phyloP scores from a whole-genome alignment of 1,284 basidiomycete species.

The Marasmius tenuissimus region DNA sequence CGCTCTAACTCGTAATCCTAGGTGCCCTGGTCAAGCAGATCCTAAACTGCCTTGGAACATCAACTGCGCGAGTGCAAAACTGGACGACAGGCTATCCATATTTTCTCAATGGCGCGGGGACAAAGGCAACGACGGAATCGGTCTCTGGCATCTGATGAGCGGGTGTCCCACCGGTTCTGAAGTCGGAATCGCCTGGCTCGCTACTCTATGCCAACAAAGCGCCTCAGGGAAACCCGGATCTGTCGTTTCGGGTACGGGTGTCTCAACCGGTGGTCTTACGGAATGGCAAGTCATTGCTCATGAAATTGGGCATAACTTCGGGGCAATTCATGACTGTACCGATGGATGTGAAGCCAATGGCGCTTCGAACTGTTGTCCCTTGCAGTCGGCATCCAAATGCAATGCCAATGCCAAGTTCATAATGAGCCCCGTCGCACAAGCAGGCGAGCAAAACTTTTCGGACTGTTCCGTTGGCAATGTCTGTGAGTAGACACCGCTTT shows the following conservation, averaged over 20 bases:
- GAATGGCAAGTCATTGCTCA: conserved; percentile 88
- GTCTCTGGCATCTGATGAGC: conserved; percentile 91
- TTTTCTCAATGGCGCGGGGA: conserved; percentile 85
- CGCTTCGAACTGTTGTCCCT: conserved; percentile 69
- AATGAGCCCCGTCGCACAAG: conserved; percentile 79
- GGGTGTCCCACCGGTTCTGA: conserved; percentile 85
- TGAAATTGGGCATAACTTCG: conserved; percentile 91
- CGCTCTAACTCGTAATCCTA: conserved; percentile 19
- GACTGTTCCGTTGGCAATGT: conserved; percentile 86
- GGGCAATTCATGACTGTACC: conserved; percentile 69
- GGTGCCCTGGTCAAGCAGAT: conserved; percentile 54
- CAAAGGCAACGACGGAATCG: conserved; percentile 71
- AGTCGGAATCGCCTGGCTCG: conserved; percentile 91
- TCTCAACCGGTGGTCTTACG: conserved; percentile 73
- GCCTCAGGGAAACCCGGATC: conserved; percentile 47
- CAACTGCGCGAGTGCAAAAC: conserved; percentile 42
- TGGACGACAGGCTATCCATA: conserved; percentile 74
- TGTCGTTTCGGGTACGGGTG: conserved; percentile 79
- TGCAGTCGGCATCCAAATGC: conserved; percentile 54
- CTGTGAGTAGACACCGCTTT: conserved; percentile 49
- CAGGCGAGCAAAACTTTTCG: conserved; percentile 69
- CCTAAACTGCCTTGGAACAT: conserved; percentile 59
- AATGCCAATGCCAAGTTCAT: conserved; percentile 70
- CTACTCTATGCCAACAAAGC: conserved; percentile 66
- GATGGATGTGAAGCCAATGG: conserved; percentile 57